phyloP scores from a whole-genome alignment of 306 rosid species.

The Acmispon strigosus region DNA sequence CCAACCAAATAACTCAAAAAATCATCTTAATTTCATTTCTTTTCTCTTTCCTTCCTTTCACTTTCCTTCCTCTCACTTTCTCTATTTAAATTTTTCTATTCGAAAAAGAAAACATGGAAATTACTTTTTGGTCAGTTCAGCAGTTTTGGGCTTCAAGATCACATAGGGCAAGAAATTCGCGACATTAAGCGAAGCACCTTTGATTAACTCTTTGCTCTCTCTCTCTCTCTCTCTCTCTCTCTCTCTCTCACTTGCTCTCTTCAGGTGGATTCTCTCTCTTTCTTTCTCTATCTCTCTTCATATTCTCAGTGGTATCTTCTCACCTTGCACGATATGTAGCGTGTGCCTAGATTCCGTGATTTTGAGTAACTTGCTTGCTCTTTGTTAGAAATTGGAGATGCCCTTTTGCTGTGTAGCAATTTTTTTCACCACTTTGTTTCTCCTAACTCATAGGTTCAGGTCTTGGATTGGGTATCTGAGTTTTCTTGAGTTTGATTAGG shows the following conservation, averaged over 20 bases:
- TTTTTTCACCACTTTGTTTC: not conserved
- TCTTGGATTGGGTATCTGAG: conserved; percentile 10
- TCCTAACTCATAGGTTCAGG: not conserved
- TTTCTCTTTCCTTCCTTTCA: too few relatives aligned
- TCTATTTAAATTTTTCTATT: too few relatives aligned
- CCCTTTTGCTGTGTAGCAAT: conserved; percentile 12
- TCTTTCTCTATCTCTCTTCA: conserved; percentile 3
- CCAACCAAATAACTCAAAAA: too few relatives aligned
- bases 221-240: not conserved
- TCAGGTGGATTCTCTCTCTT: conserved; percentile 30
- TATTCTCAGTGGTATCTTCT: conserved; percentile 11
- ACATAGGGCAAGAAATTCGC: not conserved
- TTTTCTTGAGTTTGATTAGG: not conserved
- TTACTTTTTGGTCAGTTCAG: not conserved
- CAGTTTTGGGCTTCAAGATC: not conserved
- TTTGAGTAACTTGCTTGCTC: too few relatives aligned
- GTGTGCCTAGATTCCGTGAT: not conserved
- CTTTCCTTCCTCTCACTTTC: too few relatives aligned
- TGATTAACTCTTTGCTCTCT: not conserved
- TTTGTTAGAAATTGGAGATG: not conserved
- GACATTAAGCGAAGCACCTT: not conserved
- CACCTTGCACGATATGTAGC: not conserved
- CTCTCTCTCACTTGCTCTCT: conserved; percentile 14
- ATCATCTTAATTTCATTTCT: too few relatives aligned
- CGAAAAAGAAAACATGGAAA: too few relatives aligned